Conservation (phyloP, 371 early-diverging fungal genomes). For the Actinomortierella ambigua region DNA sequence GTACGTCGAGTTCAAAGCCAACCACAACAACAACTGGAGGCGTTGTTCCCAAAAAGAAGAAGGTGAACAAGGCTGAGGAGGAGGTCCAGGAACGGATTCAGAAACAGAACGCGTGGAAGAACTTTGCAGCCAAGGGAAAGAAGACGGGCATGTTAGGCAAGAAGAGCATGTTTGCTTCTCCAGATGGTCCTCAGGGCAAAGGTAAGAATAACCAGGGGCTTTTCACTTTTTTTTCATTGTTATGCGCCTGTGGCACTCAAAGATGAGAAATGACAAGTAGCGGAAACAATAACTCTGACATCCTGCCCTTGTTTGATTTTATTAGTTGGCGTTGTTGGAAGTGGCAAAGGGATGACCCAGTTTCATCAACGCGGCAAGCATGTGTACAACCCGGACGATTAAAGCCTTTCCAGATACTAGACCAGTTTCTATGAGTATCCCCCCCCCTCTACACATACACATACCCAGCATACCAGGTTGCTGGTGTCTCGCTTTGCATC, state of each 20-base stretch:
- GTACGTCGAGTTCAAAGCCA: slow-evolving; percentile 34
- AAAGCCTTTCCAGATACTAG: too few species aligned
- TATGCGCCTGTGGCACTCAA: too few species aligned
- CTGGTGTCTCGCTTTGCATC: too few species aligned
- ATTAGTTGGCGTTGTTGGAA: slow-evolving; percentile 72
- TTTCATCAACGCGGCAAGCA: slow-evolving; percentile 73
- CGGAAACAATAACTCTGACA: too few species aligned
- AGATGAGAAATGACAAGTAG: too few species aligned
- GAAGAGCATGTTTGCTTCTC: slow-evolving; percentile 74
- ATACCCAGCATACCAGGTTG: too few species aligned
- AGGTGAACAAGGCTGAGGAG: slow-evolving; percentile 41
- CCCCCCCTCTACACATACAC: too few species aligned
- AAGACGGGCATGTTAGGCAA: slow-evolving; percentile 45
- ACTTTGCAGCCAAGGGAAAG: slow-evolving; percentile 71
- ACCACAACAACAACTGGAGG: slow-evolving; percentile 25
- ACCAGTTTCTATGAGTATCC: too few species aligned
- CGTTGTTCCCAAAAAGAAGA: slow-evolving; percentile 52
- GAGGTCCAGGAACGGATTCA: slow-evolving; percentile 59
- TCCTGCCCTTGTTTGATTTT: slow-evolving; percentile 1
- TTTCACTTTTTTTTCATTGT: slow-evolving; percentile 4
- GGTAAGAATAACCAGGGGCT: slow-evolving; percentile 47
- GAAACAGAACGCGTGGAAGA: slow-evolving; percentile 82
- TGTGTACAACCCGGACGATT: slow-evolving; percentile 43
- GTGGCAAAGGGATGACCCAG: slow-evolving; percentile 73
- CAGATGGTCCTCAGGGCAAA: slow-evolving; percentile 70